Conservation (phyloP, 352 stramenopile species). For the Pythium diclinum region DNA sequence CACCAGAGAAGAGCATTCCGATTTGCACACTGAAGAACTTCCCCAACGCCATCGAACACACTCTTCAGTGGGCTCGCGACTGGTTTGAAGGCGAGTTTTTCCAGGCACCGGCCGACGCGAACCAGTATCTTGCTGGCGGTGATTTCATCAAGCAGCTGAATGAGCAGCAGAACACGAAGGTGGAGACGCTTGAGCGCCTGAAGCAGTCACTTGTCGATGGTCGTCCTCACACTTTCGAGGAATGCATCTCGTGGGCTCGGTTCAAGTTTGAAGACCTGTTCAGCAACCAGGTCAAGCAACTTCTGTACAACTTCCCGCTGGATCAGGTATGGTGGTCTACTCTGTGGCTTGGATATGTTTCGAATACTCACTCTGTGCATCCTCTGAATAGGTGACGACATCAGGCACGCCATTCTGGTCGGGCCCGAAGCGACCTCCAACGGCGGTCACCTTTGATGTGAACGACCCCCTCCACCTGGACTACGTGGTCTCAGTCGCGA, state of each 20-base stretch:
- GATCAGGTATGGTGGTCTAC: slow-evolving; percentile 70
- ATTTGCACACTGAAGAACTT: slow-evolving; percentile 99
- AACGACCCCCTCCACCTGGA: slow-evolving; percentile 92
- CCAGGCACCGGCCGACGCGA: slow-evolving; percentile 95
- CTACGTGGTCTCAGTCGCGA: slow-evolving; percentile 95
- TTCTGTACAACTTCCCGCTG: slow-evolving; percentile 98
- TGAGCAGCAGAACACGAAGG: slow-evolving; percentile 96
- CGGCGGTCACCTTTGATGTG: slow-evolving; percentile 90
- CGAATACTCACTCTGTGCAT: slow-evolving; percentile 8
- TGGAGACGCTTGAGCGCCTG: slow-evolving; percentile 94
- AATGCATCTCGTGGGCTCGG: slow-evolving; percentile 97
- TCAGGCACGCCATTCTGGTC: slow-evolving; percentile 98
- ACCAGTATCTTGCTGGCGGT: slow-evolving; percentile 85
- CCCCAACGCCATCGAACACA: slow-evolving; percentile 99
- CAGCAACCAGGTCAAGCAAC: slow-evolving; percentile 96
- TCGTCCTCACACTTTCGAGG: slow-evolving; percentile 91
- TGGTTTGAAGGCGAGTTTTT: slow-evolving; percentile 99
- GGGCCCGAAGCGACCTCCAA: slow-evolving; percentile 95
- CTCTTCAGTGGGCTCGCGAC: slow-evolving; percentile 97
- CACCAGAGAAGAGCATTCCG: slow-evolving; percentile 98
- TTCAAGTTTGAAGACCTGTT: slow-evolving; percentile 98
- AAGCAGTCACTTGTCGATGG: slow-evolving; percentile 92
- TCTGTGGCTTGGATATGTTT: not conserved
- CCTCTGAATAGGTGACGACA: slow-evolving; percentile 84
- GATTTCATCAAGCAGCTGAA: slow-evolving; percentile 92